Evolutionary conservation across 2,329 filamentous ascomycete genomes (phyloP).

Genomic region (Mycosphaerella arachidis): DNA sequence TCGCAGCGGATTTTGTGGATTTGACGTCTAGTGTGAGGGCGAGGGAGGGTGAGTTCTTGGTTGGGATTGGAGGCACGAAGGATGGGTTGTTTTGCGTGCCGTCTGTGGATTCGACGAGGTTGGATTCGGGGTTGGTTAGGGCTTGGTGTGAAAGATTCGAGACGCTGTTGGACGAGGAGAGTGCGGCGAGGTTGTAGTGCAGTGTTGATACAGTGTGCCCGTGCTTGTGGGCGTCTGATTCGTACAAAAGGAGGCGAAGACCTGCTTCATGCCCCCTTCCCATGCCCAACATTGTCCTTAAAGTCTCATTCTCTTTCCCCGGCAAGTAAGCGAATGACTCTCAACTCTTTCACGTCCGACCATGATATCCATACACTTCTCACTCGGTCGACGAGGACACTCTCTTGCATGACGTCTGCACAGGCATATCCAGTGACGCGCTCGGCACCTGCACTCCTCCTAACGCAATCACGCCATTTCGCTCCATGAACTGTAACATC

Average conservation of each 20-base stretch:
- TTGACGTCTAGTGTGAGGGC: constrained; percentile 40
- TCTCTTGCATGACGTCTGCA: background rate
- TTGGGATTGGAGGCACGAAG: constrained; percentile 38
- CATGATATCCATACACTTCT: background rate
- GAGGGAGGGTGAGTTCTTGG: constrained; percentile 44
- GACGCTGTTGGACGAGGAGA: constrained; percentile 22
- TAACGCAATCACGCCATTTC: background rate
- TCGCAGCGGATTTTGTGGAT: constrained; percentile 38
- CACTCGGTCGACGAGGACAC: background rate
- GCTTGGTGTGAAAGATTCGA: constrained; percentile 26
- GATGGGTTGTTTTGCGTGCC: constrained; percentile 37
- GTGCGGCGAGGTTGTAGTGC: background rate
- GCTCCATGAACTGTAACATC: background rate
- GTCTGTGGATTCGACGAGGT: constrained; percentile 34
- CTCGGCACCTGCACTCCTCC: background rate
- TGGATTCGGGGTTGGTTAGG: constrained; percentile 27
- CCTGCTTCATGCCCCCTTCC: background rate
- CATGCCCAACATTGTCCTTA: background rate
- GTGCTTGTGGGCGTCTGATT: too few species aligned
- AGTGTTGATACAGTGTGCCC: background rate
- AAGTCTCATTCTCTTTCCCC: background rate
- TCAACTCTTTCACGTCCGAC: background rate
- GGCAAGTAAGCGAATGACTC: background rate
- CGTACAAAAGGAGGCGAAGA: background rate
- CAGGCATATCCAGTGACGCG: background rate